phyloP scores from a whole-genome alignment of 1,284 basidiomycete species.

The Trametes versicolor region DNA sequence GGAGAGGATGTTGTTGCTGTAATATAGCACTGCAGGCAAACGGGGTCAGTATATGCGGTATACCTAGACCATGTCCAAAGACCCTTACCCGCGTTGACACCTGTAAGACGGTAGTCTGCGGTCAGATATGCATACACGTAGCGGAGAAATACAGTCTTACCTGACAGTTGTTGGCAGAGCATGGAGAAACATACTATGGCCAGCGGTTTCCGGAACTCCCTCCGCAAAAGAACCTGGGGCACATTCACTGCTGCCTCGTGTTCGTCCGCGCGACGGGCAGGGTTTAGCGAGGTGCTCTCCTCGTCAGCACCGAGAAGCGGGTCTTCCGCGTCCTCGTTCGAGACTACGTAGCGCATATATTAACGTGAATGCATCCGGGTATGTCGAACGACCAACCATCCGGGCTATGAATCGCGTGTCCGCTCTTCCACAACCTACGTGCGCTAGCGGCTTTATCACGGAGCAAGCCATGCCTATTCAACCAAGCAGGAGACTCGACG shows the following conservation, averaged over 20 bases:
- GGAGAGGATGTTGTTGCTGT: slow-evolving; percentile 88
- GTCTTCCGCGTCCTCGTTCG: slow-evolving; percentile 46
- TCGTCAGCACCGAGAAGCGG: slow-evolving; percentile 54
- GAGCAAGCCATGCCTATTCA: slow-evolving; percentile 58
- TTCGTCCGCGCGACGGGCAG: slow-evolving; percentile 39
- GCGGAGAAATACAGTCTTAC: slow-evolving; percentile 45
- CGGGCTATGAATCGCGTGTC: slow-evolving; percentile 31
- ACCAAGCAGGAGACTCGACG: slow-evolving; percentile 77
- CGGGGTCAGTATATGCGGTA: slow-evolving; percentile 4
- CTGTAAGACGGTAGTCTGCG: slow-evolving; percentile 29
- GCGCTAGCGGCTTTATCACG: slow-evolving; percentile 59
- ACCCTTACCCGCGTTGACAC: slow-evolving; percentile 65
- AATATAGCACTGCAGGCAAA: slow-evolving; percentile 76
- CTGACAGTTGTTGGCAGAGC: slow-evolving; percentile 83
- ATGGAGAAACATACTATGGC: slow-evolving; percentile 77
- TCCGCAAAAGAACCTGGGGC: slow-evolving; percentile 61
- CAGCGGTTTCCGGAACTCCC: slow-evolving; percentile 74
- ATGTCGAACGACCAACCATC: slow-evolving; percentile 28
- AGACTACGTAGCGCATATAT: slow-evolving; percentile 20
- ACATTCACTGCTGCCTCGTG: slow-evolving; percentile 57
- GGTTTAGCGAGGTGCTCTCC: slow-evolving; percentile 44
- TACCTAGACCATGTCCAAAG: background rate
- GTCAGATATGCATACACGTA: background rate
- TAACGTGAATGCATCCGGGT: slow-evolving; percentile 3
- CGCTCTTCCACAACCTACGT: slow-evolving; percentile 60